These are phyloP conservation scores for Kodamaea derodonti DNA, from an alignment of 1,139 yeast genomes.

Conservation along the genomic window DNA sequence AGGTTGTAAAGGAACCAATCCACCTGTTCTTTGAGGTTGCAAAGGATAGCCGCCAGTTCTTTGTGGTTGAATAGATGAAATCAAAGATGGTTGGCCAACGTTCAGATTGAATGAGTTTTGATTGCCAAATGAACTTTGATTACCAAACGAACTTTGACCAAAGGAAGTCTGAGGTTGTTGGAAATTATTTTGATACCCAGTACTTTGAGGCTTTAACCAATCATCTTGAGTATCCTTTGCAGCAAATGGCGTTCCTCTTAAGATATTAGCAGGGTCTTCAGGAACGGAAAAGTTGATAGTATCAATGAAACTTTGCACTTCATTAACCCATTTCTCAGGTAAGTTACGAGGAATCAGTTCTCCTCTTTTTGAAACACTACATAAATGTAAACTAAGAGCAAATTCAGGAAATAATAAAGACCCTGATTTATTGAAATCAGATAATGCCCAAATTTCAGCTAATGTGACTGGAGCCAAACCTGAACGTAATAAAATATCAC, in stretches of 20 bases:
- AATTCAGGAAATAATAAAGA: conserved; percentile 88
- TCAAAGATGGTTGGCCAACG: conserved; percentile 4
- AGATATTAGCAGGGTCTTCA: conserved; percentile 44
- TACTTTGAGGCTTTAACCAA: conserved; percentile 19
- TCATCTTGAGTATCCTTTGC: conserved; percentile 20
- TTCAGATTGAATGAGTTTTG: not conserved
- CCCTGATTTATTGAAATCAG: conserved; percentile 87
- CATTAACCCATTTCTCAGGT: conserved; percentile 73
- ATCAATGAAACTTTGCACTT: conserved; percentile 83
- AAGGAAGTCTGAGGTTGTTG: conserved; percentile 23
- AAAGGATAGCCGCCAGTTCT: conserved; percentile 21
- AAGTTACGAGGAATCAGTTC: conserved; percentile 68
- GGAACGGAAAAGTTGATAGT: conserved; percentile 80
- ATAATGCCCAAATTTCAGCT: conserved; percentile 86
- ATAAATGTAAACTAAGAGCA: conserved; percentile 86
- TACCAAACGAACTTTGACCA: conserved; percentile 19
- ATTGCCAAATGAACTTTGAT: conserved; percentile 1
- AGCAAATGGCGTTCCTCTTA: conserved; percentile 49
- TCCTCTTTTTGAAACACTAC: conserved; percentile 75
- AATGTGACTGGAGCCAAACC: conserved; percentile 71
- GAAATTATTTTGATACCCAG: conserved; percentile 14
- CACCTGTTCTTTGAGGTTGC: conserved; percentile 37
- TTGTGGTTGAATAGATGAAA: conserved; percentile 16
- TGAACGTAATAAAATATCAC: conserved; percentile 76
- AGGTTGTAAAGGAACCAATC: conserved; percentile 44